Base-by-base conservation (phyloP, 345 rosid genomes). In the Hibiscus mutabilis region DNA sequence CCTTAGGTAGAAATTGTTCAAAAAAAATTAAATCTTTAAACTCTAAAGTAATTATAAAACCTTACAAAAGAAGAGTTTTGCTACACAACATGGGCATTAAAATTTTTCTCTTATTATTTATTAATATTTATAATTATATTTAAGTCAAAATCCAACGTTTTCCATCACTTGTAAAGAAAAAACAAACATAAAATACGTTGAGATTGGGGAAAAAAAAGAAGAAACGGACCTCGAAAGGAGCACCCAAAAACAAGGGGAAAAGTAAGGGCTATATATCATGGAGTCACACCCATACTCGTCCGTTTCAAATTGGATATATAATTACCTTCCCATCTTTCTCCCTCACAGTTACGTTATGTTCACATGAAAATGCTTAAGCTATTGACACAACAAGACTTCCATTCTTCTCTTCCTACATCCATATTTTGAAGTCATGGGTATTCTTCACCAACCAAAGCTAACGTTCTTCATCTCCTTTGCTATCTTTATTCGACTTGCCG, bases 401-500 rank as follows among this genome's bases (percentile, higher is more conserved):
- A 22, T 62, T 51, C 3, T 66, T 2, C 13, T 53, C 44, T 22
- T 22, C 35, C n/a, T 29, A 35, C 7, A 14, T 35, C 6, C n/a
- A 33, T 0, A 35, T 22, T 14, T 22, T 15, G 5, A 31, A 33
- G 40, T 12, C 49, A 75, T 46, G 79, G 69, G 13, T 44, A 29
- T 18, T 51, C 69, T 44, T 0, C 0, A 19, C 35, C 29, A 16
- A 19, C 22, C 74, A 57, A 35, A 27, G 16, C 15, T 57, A 22
- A 55, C 4, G 24, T 76, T 74, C 61, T 65, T 77, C 35, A 24
- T 78, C 29, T 9, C 68, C 16, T 35, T 35, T 57, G 61, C 42
- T 11, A 40, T 80, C 31, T 25, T 76, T 58, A 66, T 79, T 9
- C 80, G 33, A 60, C 78, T 69, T 4, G 79, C n/a, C 0, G 83